Conservation (phyloP, 345 rosid genomes). For the Aurinia saxatilis region DNA sequence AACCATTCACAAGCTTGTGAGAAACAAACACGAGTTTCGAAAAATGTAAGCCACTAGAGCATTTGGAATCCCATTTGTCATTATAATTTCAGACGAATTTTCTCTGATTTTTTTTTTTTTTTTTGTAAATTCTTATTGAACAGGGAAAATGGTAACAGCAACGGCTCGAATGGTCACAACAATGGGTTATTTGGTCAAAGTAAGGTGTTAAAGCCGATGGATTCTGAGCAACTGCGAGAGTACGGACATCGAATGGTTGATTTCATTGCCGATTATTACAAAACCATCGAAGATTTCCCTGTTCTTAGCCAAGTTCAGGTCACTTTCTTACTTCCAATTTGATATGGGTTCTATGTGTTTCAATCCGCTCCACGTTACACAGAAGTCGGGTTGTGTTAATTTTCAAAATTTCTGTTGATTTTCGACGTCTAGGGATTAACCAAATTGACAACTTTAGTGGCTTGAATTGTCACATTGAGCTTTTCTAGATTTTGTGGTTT, state of each 20-base stretch:
- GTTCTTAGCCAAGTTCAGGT: conserved; percentile 94
- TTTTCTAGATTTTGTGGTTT: neutral
- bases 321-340: neutral
- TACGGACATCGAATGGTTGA: conserved; percentile 81
- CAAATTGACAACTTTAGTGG: no score
- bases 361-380: no score
- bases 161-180: neutral
- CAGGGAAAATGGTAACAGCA: conserved; percentile 19
- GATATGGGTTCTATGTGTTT: neutral
- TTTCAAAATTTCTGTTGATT: neutral
- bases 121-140: neutral
- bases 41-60: conserved; percentile 17
- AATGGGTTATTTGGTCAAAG: no score
- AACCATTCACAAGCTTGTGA: neutral
- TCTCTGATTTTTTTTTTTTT: neutral
- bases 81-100: neutral
- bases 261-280: conserved; percentile 90
- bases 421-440: no score
- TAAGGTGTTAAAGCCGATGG: conserved; percentile 47
- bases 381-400: neutral
- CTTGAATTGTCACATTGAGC: neutral
- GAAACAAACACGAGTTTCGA: neutral
- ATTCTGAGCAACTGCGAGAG: conserved; percentile 67
- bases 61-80: neutral
- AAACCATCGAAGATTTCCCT: conserved; percentile 63